phyloP scores from a whole-genome alignment of 768 basidiomycete genomes.

The Ramaria sp. region DNA sequence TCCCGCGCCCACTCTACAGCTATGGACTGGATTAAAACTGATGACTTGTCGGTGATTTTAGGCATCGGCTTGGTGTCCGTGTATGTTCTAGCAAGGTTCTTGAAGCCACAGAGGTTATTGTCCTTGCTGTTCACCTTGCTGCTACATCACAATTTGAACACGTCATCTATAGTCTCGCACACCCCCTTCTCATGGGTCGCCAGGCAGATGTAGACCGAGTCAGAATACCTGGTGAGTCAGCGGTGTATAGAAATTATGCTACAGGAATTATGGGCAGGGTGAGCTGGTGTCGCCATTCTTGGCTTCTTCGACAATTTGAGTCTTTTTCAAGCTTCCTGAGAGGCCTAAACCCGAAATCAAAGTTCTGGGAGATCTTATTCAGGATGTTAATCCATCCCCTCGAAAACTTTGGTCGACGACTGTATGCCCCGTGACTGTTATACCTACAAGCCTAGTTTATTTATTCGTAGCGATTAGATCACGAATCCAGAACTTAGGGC shows the following conservation, averaged over 20 bases:
- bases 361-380: constrained; percentile 54
- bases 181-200: constrained; percentile 85
- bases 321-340: constrained; percentile 48
- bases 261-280: constrained; percentile 77
- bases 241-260: constrained; percentile 84
- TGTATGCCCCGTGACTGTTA: constrained; percentile 26
- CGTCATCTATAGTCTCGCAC: constrained; percentile 40
- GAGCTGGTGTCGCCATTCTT: constrained; percentile 19
- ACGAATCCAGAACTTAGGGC: constrained; percentile 63
- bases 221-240: constrained; percentile 71
- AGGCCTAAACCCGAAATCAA: constrained; percentile 64
- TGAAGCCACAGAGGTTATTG: constrained; percentile 54
- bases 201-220: constrained; percentile 86
- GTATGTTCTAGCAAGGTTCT: constrained; percentile 66
- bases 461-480: constrained; percentile 34
- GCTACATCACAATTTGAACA: background rate
- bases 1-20: background rate
- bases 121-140: constrained; percentile 4
- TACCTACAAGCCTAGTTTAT: background rate
- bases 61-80: constrained; percentile 66
- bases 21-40: constrained; percentile 54
- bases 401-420: constrained; percentile 75
- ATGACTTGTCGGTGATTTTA: constrained; percentile 70
- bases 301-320: background rate
- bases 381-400: constrained; percentile 50